Evolutionary conservation across 1,284 basidiomycete species (phyloP).

Genomic region (Rhodotorula sp.): DNA sequence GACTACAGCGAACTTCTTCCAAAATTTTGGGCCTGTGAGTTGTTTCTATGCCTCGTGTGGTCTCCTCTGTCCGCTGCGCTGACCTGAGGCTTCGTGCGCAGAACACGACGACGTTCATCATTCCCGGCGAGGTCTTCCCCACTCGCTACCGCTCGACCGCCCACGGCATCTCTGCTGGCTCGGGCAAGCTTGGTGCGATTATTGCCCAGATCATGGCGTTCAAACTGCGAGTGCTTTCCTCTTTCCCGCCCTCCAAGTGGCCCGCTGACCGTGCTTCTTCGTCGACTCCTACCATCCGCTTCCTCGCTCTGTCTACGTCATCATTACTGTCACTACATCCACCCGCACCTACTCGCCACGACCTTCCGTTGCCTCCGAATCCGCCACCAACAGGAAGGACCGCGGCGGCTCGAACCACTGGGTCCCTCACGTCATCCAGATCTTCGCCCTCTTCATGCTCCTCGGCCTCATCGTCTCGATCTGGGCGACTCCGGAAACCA

Average conservation of each 20-base stretch:
- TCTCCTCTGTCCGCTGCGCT: too few relatives aligned
- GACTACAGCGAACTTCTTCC: conserved; percentile 53
- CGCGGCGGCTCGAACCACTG: conserved; percentile 35
- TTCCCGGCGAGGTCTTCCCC: conserved; percentile 76
- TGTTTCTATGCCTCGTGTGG: too few relatives aligned
- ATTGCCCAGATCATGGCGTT: conserved; percentile 63
- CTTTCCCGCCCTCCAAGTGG: neutral
- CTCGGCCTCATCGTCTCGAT: conserved; percentile 70
- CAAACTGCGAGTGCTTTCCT: conserved; percentile 10
- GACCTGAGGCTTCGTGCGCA: too few relatives aligned
- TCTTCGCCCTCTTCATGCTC: conserved; percentile 73
- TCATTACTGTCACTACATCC: too few relatives aligned
- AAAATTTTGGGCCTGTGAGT: conserved; percentile 25
- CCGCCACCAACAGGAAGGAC: conserved; percentile 25
- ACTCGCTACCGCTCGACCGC: conserved; percentile 70
- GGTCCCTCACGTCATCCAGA: conserved; percentile 57
- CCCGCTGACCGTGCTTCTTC: too few relatives aligned
- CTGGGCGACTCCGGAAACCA: conserved; percentile 73
- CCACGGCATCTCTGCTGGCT: conserved; percentile 70
- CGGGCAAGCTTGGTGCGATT: conserved; percentile 72
- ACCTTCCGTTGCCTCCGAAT: too few relatives aligned
- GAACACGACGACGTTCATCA: conserved; percentile 73
- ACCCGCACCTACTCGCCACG: neutral
- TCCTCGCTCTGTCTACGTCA: too few relatives aligned
- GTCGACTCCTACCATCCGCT: too few relatives aligned